Evolutionary conservation across 371 early-diverging fungal genomes (phyloP).

Genomic region (Rhizopus delemar): DNA sequence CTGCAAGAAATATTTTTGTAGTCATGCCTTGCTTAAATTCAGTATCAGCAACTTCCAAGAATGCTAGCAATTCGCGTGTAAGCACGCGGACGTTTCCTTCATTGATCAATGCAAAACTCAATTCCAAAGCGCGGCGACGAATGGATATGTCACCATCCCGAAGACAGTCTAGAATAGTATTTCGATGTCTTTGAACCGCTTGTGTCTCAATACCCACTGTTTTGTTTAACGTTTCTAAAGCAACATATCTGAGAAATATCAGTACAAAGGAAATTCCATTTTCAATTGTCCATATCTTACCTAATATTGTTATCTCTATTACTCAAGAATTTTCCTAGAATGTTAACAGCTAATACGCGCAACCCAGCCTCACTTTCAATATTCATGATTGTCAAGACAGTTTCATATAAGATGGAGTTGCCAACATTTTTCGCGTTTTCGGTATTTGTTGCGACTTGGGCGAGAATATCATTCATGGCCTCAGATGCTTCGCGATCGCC

Average conservation of each 20-base stretch:
- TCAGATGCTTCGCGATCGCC: slow-evolving; percentile 88
- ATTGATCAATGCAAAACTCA: slow-evolving; percentile 94
- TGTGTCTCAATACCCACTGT: slow-evolving; percentile 86
- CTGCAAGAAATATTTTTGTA: slow-evolving; percentile 84
- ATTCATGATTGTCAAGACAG: slow-evolving; percentile 93
- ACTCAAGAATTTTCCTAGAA: slow-evolving; percentile 92
- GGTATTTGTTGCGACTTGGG: slow-evolving; percentile 95
- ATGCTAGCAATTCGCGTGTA: slow-evolving; percentile 88
- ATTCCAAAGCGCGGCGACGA: slow-evolving; percentile 93
- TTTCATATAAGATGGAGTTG: slow-evolving; percentile 95
- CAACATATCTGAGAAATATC: slow-evolving; percentile 76
- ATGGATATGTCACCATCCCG: slow-evolving; percentile 82
- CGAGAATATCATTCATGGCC: slow-evolving; percentile 94
- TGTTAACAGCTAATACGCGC: slow-evolving; percentile 94
- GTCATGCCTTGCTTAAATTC: slow-evolving; percentile 92
- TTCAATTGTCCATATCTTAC: too few species aligned
- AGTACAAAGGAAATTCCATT: slow-evolving; percentile 24
- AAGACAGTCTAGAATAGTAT: too few species aligned
- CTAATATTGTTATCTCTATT: slow-evolving; percentile 91
- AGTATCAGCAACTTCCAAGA: slow-evolving; percentile 88
- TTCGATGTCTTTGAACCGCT: slow-evolving; percentile 71
- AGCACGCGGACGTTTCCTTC: slow-evolving; percentile 90
- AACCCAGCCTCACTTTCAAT: slow-evolving; percentile 90
- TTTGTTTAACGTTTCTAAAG: slow-evolving; percentile 89
- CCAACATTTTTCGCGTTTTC: slow-evolving; percentile 96